Base-by-base conservation (phyloP, 768 basidiomycete species). In the Lactifluus volemus region DNA sequence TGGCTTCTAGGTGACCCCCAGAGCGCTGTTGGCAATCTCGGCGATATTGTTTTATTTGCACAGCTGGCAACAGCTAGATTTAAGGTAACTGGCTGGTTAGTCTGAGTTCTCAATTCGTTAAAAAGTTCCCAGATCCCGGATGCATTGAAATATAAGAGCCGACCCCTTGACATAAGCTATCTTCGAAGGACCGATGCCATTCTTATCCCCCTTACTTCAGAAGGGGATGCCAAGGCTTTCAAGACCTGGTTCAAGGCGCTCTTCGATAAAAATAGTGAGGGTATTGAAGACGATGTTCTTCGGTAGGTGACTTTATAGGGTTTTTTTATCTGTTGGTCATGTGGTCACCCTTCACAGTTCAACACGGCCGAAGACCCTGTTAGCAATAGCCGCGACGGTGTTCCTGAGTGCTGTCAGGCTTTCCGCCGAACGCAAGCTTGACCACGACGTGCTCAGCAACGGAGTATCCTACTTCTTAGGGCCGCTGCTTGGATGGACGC, bases 251-350 rank as follows among this genome's bases (percentile, higher is more conserved):
- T 79, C 65, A 90, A 89, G 67, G 85, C 87, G 0, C 74, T 92
- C 30, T 92, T 92, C 69, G 88, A 90, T 68, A 83, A 75, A 52
- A 74, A 75, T 61, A 89, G 82, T 64, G 90, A 92, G 69, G 90
- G 90, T 1, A 91, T 92, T 30, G 90, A 92, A 65, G 90, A 92
- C 67, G 84, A 80, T 14, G 87, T 89, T 19, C 65, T 76, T n/a
- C 66, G 74, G 72, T 74, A 53, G 15, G 60, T 49, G 8, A 19
- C 38, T 25, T 42, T 15, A 14, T 39, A 14, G 1, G 41, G n/a
- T 12, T 45, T 9, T 29, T 21, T 29, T 5, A 17, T 11, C 21
- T n/a, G 54, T 47, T 32, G 8, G 45, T 53, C n/a, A 53, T 34
- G 21, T 49, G 14, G 5, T 41, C 49, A 32, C 60, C 39, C 25